Evolutionary conservation across 352 stramenopile genomes (phyloP), one percentile per base, ranked within the genome.

Genomic region (Aphanomyces invadans): DNA sequence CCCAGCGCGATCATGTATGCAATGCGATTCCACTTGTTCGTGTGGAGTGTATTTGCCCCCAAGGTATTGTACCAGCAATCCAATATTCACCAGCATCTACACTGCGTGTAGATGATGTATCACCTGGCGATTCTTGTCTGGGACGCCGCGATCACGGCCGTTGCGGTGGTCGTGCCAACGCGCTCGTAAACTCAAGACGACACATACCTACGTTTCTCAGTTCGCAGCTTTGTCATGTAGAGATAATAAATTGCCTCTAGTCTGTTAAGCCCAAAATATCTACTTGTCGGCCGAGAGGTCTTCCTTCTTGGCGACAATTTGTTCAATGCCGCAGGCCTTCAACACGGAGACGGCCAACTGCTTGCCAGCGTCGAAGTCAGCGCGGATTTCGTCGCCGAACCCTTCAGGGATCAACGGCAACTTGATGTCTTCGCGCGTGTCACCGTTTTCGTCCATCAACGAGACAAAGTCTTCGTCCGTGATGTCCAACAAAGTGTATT

Each of bases 401-500:
- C 68, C 93, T 4, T 98, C 95, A 44, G 97, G 97, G 78, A 93
- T 96, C 7, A 79, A 86, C 57, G 96, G 96, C 62, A 99, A 86
- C 84, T 99, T 98, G 64, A 99, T 85, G 81, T 99, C 96, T 53
- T 98, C 95, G 80, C 98, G 97, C 74, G 95, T 97, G 44, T 99
- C 96, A 68, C 96, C 96, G 12, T 70, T 76, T 75, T 99, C 96
- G 81, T 99, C 96, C 91, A 99, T 98, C 69, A 99, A 91, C 70
- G 90, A 98, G 65, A 98, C 86, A 76, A 98, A 98, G 73, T 96
- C 96, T 62, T 99, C 97, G 56, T 98, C 97, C 73, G 90, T 90
- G 76, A 99, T 99, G 81, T 99, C 96, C 62, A 99, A 91, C 57
- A 99, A 88, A 73, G 97, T 97, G 87, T 95, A 99, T 71, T 99